Evolutionary conservation across 345 rosid species (phyloP), one percentile per base, ranked within the genome.

Genomic region (Litchi chinensis): DNA sequence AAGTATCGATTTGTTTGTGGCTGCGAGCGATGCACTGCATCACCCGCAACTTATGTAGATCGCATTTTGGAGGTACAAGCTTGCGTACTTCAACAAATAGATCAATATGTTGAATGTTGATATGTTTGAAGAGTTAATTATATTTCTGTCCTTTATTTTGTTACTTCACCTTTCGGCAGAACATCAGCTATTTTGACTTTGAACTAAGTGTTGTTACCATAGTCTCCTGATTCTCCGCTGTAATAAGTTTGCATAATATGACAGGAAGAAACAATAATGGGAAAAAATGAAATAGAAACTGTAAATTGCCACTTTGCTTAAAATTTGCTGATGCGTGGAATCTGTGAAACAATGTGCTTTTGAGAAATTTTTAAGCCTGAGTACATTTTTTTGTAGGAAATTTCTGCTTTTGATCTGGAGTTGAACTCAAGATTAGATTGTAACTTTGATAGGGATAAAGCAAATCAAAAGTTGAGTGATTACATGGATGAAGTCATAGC

Each of bases 1-100:
- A 93, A 92, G 76, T 91, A 93, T 85, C 85, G 85, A 57, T 95
- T 95, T 84, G 24, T 74, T 5, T 95, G 98, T 82, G 68, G 76
- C 82, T 95, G 98, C 84, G 57, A 44, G 39, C 86, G 98, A 67
- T 95, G 98, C 76, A 60, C 56, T 8, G 86, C 82, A 32, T 89
- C 86, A 11, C 90, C 92, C 41, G 79, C 82, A 8, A 76, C 87
- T 68, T 88, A 92, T 71, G 91, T 91, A 43, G 97, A 95, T 87
- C 85, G 44, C 60, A 52, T 77, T 65, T 82, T 95, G 83, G 88
- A 95, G 91, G 97, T 92, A 82, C 77, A 54, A 52, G 0, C 22
- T 79, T 70, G 22, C 3, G 5, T 73, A 39, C 24, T 4, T 39
- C 15, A 71, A 21, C 54, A 43, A 64, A 63, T 22, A 10, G 44